Conservation (phyloP, 805 yeast species). For the Yamadazyma sp. region DNA sequence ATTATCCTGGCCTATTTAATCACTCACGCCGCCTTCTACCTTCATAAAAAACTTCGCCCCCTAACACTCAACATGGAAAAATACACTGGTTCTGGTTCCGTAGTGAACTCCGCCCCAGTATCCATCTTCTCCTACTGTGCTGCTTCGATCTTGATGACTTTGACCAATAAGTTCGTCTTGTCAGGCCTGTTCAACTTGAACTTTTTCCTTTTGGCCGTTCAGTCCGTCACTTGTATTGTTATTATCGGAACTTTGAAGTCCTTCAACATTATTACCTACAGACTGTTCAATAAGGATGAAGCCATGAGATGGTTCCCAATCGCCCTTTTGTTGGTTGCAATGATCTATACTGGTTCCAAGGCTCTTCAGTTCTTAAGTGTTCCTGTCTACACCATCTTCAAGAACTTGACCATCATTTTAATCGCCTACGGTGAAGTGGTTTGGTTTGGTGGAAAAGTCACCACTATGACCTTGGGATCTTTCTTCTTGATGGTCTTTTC, state of each 20-base stretch:
- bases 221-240: constrained; percentile 77
- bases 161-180: constrained; percentile 93
- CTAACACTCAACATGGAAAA: constrained; percentile 30
- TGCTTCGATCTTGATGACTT: constrained; percentile 96
- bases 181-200: constrained; percentile 76
- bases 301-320: constrained; percentile 97
- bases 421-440: constrained; percentile 98
- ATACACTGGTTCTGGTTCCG: constrained; percentile 26
- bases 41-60: constrained; percentile 23
- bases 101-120: constrained; percentile 58
- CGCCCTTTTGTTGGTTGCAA: constrained; percentile 80
- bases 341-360: constrained; percentile 96
- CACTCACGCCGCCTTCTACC: constrained; percentile 33
- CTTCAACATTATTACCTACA: constrained; percentile 76
- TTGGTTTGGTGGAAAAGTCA: constrained; percentile 93
- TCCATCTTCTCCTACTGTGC: constrained; percentile 84
- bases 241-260: constrained; percentile 73
- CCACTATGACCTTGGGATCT: constrained; percentile 85
- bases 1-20: constrained; percentile 38
- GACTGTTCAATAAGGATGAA: constrained; percentile 81
- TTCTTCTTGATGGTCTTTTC: constrained; percentile 92
- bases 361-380: constrained; percentile 88
- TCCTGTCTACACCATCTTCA: constrained; percentile 97
- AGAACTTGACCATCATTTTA: constrained; percentile 92
- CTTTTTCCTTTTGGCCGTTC: constrained; percentile 86